These are phyloP conservation scores for Ophiostoma sp. DNA, from an alignment of 2,329 filamentous ascomycete genomes.

Conservation along the genomic window DNA sequence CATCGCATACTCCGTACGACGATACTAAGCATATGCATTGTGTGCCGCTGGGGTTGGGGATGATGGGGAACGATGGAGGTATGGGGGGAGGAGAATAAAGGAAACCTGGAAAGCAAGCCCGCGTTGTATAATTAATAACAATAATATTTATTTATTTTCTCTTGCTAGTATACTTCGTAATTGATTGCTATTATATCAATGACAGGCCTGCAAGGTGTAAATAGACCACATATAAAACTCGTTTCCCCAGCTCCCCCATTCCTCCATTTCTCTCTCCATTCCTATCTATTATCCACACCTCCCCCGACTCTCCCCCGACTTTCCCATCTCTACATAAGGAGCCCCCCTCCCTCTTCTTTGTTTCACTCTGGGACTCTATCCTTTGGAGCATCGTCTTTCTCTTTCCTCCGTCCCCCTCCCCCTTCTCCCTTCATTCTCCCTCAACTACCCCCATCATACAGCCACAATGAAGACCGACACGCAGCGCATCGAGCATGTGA, in stretches of 20 bases:
- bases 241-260: slow-evolving; percentile 12
- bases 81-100: not conserved
- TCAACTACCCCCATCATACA: not conserved
- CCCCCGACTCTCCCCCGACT: not conserved
- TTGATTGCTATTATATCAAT: not conserved
- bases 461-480: slow-evolving; percentile 16
- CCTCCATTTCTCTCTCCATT: slow-evolving; percentile 2
- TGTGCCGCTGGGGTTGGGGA: not conserved
- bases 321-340: slow-evolving; percentile 3
- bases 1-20: not conserved
- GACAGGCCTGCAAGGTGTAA: not conserved
- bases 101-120: not conserved
- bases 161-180: not conserved
- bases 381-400: slow-evolving; percentile 1
- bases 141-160: not conserved
- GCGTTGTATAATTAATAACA: not conserved
- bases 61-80: not conserved
- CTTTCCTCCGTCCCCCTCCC: not conserved
- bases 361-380: not conserved
- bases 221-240: slow-evolving; percentile 11
- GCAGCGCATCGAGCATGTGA: slow-evolving; percentile 12
- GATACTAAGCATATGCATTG: not conserved
- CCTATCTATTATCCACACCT: not conserved
- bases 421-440: not conserved
- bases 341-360: not conserved